Evolutionary conservation across 169 alveolate species (phyloP).

Genomic region (Plasmodium knowlesi): DNA sequence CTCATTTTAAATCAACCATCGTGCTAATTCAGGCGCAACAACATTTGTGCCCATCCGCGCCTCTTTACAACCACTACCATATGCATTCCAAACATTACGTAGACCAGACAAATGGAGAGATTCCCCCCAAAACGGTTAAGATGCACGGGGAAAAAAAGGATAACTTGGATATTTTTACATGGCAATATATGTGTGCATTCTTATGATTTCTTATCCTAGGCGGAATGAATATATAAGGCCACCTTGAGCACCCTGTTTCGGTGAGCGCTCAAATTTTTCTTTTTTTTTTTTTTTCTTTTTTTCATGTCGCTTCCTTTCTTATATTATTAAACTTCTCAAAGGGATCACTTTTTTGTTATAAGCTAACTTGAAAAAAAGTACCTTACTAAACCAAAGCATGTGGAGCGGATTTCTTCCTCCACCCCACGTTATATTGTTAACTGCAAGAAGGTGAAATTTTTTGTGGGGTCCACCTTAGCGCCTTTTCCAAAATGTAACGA

Average conservation of each 20-base stretch:
- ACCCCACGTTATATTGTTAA: neutral
- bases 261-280: neutral
- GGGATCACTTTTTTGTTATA: neutral
- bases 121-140: neutral
- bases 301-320: neutral
- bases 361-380: neutral
- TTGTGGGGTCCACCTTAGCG: neutral
- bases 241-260: neutral
- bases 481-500: neutral
- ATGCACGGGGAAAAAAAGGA: neutral
- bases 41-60: neutral
- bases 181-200: neutral
- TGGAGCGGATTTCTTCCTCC: neutral
- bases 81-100: neutral
- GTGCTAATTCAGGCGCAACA: neutral
- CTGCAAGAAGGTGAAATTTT: neutral
- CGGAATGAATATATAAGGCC: neutral
- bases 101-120: neutral
- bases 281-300: neutral
- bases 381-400: neutral
- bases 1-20: neutral
- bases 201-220: neutral
- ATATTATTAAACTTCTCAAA: neutral
- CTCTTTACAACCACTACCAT: neutral
- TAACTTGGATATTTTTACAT: neutral